These are phyloP conservation scores for Pulveroboletus frians DNA, from an alignment of 768 basidiomycete genomes.

Conservation along the genomic window DNA sequence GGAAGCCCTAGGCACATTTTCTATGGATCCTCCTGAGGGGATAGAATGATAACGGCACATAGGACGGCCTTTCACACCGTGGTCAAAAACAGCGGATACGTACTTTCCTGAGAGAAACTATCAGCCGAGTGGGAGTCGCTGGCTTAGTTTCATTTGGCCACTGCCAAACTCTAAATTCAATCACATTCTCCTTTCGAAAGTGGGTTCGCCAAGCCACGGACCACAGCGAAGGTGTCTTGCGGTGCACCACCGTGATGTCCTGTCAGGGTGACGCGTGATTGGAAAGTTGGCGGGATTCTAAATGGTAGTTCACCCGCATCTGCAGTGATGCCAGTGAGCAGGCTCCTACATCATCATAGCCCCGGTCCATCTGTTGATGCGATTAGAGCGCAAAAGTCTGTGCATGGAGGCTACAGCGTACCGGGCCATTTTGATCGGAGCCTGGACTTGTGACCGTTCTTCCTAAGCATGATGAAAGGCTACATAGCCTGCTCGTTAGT, in stretches of 20 bases:
- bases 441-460: no score
- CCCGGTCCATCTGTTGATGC: no score
- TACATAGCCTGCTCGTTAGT: no score
- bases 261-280: background rate
- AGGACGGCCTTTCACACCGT: background rate
- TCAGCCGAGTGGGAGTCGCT: background rate
- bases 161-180: background rate
- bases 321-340: no score
- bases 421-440: no score
- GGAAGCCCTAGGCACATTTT: background rate
- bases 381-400: no score
- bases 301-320: no score
- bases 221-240: background rate
- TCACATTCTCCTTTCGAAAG: background rate
- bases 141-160: no score
- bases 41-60: conserved; percentile 1
- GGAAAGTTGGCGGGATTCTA: background rate
- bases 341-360: no score
- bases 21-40: background rate
- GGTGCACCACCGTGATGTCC: no score
- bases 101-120: background rate
- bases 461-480: no score
- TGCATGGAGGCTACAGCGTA: no score
- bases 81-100: background rate
- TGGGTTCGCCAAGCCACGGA: background rate